Evolutionary conservation across 2,329 filamentous ascomycete genomes (phyloP), one percentile per base, ranked within the genome.

Genomic region (Ophioceras dolichostomum): DNA sequence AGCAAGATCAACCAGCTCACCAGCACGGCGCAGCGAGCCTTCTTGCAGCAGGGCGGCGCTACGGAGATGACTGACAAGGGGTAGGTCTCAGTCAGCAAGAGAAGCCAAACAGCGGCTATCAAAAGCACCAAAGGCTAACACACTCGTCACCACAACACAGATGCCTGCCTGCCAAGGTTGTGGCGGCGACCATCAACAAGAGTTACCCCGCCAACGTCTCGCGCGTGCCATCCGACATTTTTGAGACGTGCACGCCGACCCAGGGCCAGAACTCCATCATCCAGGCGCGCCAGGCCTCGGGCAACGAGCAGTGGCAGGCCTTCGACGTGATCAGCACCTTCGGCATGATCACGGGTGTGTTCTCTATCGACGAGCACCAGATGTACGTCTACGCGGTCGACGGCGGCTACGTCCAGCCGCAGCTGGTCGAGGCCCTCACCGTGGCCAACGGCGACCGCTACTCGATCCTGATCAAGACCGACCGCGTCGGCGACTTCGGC

Each of bases 351-450:
- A 64, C 60, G 0, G 57, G 58, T 3, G 45, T 57, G 5, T 60
- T 67, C 43, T 65, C 67, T 21, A 67, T 74, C 34, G 70, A 75
- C 47, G 62, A 65, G 39, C 65, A 70, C 37, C 57, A 64, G 16
- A 56, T 74, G 53, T 72, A 60, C 56, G 57, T 75, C 4, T 71
- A 70, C 44, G 67, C 65, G 30, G 63, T 70, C 36, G 72, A 75
- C 40, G 70, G 65, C 3, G 54, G 63, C 8, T 74, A 71, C 48
- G 66, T 76, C 37, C 53, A 65, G 42, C 73, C 72, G 3, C 57
- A 66, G 36, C 57, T 58, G 4, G 66, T 68, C 1, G 58, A 74
- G 10, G 62, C 61, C 9, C 51, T 74, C 17, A 47, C 50, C 0
- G 46, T 75, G 4, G 56, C 57, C 43, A 73, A 69, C 41, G 72